phyloP scores from a whole-genome alignment of 768 basidiomycete species.

The Termitomyces sp. region DNA sequence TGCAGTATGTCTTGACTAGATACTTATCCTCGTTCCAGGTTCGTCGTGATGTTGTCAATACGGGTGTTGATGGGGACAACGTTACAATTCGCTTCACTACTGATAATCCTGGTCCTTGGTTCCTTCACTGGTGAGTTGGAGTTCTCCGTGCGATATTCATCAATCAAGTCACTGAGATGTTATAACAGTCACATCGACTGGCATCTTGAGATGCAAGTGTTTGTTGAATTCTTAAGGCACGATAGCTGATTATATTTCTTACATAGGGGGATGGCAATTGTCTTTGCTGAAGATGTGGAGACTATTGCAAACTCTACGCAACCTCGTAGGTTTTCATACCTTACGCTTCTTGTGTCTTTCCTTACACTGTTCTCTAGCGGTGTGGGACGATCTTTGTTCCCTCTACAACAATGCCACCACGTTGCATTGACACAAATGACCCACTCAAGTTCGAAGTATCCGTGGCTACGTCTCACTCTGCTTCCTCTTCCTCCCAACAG shows the following conservation, averaged over 20 bases:
- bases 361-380: neutral
- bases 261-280: constrained; percentile 27
- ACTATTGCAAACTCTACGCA: neutral
- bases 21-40: neutral
- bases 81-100: constrained; percentile 40
- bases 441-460: too few relatives aligned
- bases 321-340: neutral
- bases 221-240: neutral
- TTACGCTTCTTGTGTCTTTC: too few relatives aligned
- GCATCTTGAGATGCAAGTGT: constrained; percentile 6
- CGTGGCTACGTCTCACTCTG: too few relatives aligned
- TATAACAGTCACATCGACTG: constrained; percentile 3
- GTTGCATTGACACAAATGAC: neutral
- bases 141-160: neutral
- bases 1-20: neutral
- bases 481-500: too few relatives aligned
- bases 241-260: neutral
- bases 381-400: neutral
- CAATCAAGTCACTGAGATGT: neutral
- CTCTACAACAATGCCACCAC: neutral
- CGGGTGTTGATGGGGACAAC: constrained; percentile 15
- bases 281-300: constrained; percentile 29
- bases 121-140: constrained; percentile 2
- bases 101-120: constrained; percentile 36
- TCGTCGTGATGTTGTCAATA: constrained; percentile 24